These are phyloP conservation scores for Crepidotus variabilis DNA, from an alignment of 768 basidiomycete genomes.

Conservation along the genomic window DNA sequence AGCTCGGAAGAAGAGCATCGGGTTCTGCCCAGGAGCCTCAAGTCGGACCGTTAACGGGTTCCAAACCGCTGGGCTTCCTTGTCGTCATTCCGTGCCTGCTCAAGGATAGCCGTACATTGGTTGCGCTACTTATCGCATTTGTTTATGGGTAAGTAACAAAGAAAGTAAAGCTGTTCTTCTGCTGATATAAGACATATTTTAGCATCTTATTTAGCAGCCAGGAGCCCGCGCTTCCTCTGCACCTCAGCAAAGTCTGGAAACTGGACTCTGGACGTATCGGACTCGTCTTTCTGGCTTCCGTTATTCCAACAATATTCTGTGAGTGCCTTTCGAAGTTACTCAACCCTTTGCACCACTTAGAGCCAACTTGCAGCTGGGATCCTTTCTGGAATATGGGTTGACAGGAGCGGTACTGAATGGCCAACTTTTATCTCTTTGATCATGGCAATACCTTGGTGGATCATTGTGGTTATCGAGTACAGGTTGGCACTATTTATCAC, in stretches of 20 bases:
- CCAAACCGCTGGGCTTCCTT: slow-evolving; percentile 30
- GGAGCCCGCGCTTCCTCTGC: slow-evolving; percentile 57
- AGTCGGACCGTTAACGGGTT: background rate
- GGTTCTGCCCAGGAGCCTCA: background rate
- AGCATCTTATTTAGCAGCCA: slow-evolving; percentile 46
- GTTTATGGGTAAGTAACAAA: slow-evolving; percentile 45
- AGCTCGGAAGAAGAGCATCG: background rate
- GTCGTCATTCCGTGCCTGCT: slow-evolving; percentile 37
- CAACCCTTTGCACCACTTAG: background rate
- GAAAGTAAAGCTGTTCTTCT: background rate
- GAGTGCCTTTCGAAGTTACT: slow-evolving; percentile 14
- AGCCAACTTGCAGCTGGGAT: background rate
- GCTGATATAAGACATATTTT: background rate
- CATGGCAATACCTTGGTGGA: slow-evolving; percentile 62
- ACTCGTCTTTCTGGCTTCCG: slow-evolving; percentile 61
- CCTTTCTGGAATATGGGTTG: slow-evolving; percentile 43
- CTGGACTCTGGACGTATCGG: slow-evolving; percentile 52
- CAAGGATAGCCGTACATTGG: slow-evolving; percentile 46
- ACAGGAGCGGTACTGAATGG: slow-evolving; percentile 55
- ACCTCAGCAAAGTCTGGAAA: slow-evolving; percentile 45
- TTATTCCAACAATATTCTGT: slow-evolving; percentile 67
- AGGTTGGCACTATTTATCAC: slow-evolving; percentile 47
- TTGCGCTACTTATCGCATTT: slow-evolving; percentile 40
- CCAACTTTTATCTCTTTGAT: slow-evolving; percentile 44
- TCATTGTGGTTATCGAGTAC: slow-evolving; percentile 42